A percentile compares a stretch with the other conserved stretches of the same genome.
phyloP scores from a whole-genome alignment of 768 basidiomycete genomes.

The Sarcodon sp. region DNA sequence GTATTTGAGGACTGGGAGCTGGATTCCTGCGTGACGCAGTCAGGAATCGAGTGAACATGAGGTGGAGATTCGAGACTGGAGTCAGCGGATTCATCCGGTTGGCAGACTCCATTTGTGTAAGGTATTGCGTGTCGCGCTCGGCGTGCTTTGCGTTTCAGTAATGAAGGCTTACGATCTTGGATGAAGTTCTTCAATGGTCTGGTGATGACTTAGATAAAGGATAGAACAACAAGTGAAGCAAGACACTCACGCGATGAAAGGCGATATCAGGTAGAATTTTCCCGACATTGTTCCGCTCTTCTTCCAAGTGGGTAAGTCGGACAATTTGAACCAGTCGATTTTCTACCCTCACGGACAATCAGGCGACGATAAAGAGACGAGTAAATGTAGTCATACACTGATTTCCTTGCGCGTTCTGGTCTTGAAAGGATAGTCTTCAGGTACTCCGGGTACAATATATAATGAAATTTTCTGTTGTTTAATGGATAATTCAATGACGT shows the following conservation, averaged over 20 bases:
- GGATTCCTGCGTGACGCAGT: slow-evolving; percentile 35
- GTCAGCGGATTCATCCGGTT: slow-evolving; percentile 16
- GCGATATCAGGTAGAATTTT: slow-evolving; percentile 91
- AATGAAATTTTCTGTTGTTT: slow-evolving; percentile 86
- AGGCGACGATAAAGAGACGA: slow-evolving; percentile 8
- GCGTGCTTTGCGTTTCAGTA: slow-evolving; percentile 24
- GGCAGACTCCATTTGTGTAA: slow-evolving; percentile 9
- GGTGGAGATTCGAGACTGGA: slow-evolving; percentile 6
- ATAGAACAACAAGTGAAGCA: slow-evolving; percentile 1
- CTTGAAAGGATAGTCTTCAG: slow-evolving; percentile 81
- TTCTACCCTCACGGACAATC: slow-evolving; percentile 36
- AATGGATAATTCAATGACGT: slow-evolving; percentile 78
- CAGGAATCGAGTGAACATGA: slow-evolving; percentile 17
- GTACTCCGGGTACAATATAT: slow-evolving; percentile 80
- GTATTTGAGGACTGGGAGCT: slow-evolving; percentile 53
- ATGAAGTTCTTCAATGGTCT: slow-evolving; percentile 61
- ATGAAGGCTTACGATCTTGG: slow-evolving; percentile 45
- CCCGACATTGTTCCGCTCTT: slow-evolving; percentile 53
- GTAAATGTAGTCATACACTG: slow-evolving; percentile 46
- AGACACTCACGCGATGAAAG: slow-evolving; percentile 69
- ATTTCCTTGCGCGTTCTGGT: slow-evolving; percentile 98
- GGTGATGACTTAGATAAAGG: not conserved
- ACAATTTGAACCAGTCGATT: slow-evolving; percentile 91
- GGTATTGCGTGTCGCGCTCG: slow-evolving; percentile 10
- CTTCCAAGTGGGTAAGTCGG: slow-evolving; percentile 90